Conservation (phyloP, 2,329 filamentous ascomycete species). For the Orbilia blumenaviensis region DNA sequence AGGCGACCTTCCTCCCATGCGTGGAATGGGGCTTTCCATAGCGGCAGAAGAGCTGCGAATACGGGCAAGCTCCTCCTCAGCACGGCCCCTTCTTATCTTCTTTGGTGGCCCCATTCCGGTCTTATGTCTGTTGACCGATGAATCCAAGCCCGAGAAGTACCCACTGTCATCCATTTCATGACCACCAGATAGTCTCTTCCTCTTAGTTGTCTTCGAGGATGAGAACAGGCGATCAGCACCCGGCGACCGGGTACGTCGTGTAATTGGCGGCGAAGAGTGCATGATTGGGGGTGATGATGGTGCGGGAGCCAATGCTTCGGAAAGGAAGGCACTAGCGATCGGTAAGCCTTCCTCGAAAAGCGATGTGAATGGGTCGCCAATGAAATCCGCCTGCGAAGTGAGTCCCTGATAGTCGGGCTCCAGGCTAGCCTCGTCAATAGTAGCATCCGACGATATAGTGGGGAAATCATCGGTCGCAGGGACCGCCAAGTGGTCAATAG, state of each 20-base stretch:
- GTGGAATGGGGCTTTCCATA: slow-evolving; percentile 80
- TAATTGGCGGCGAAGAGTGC: slow-evolving; percentile 88
- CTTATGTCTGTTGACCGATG: slow-evolving; percentile 80
- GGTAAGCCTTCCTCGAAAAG: slow-evolving; percentile 60
- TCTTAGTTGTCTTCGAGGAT: slow-evolving; percentile 64
- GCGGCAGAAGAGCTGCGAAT: slow-evolving; percentile 80
- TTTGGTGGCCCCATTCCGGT: slow-evolving; percentile 84
- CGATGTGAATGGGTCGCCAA: slow-evolving; percentile 65
- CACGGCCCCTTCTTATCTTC: slow-evolving; percentile 84
- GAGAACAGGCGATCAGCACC: slow-evolving; percentile 66
- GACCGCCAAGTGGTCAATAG: slow-evolving; percentile 35
- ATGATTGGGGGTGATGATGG: slow-evolving; percentile 76
- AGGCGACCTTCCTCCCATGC: slow-evolving; percentile 46
- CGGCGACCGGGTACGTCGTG: slow-evolving; percentile 74
- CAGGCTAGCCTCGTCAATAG: slow-evolving; percentile 61
- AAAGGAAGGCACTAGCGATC: slow-evolving; percentile 63
- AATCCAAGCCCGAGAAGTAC: slow-evolving; percentile 95
- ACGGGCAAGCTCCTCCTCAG: slow-evolving; percentile 93
- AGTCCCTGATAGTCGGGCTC: slow-evolving; percentile 51
- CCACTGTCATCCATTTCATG: slow-evolving; percentile 82
- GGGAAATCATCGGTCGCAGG: slow-evolving; percentile 55
- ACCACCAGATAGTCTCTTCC: slow-evolving; percentile 72
- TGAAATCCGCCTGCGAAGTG: slow-evolving; percentile 58
- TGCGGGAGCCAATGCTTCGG: slow-evolving; percentile 60
- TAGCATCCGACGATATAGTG: slow-evolving; percentile 66